Conservation (phyloP, 1,284 basidiomycete species). For the Fomitopsis schrenkii region DNA sequence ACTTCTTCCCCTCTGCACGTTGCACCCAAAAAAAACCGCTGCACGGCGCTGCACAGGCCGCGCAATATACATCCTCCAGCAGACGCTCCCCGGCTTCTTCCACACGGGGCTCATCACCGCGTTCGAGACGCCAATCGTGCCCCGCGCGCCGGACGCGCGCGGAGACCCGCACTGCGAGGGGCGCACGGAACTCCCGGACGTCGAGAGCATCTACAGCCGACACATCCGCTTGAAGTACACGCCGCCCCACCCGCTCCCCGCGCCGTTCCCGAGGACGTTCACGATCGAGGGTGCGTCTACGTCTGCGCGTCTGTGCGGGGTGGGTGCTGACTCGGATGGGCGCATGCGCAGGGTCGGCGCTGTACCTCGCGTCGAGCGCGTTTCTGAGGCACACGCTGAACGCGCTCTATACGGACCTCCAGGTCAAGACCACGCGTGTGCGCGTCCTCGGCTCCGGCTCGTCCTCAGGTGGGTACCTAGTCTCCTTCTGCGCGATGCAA, state of each 20-base stretch:
- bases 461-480: slow-evolving; percentile 1
- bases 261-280: slow-evolving; percentile 64
- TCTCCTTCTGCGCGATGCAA: neutral
- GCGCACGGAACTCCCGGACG: slow-evolving; percentile 5
- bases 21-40: neutral
- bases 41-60: slow-evolving; percentile 44
- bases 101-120: slow-evolving; percentile 56
- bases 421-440: slow-evolving; percentile 45
- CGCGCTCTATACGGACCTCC: slow-evolving; percentile 65
- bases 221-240: slow-evolving; percentile 44
- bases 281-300: slow-evolving; percentile 57
- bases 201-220: slow-evolving; percentile 28
- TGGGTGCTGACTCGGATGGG: neutral
- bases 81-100: slow-evolving; percentile 74
- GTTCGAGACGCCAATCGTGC: slow-evolving; percentile 36
- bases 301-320: neutral
- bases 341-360: slow-evolving; percentile 46
- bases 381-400: slow-evolving; percentile 71
- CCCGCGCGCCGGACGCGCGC: neutral
- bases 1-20: neutral
- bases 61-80: slow-evolving; percentile 62
- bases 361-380: slow-evolving; percentile 67
- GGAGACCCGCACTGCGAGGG: slow-evolving; percentile 5
- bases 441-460: slow-evolving; percentile 23
- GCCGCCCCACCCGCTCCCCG: slow-evolving; percentile 58